Base-by-base conservation (phyloP, 176 grass and related monocot species). In the Elaeis guineensis region DNA sequence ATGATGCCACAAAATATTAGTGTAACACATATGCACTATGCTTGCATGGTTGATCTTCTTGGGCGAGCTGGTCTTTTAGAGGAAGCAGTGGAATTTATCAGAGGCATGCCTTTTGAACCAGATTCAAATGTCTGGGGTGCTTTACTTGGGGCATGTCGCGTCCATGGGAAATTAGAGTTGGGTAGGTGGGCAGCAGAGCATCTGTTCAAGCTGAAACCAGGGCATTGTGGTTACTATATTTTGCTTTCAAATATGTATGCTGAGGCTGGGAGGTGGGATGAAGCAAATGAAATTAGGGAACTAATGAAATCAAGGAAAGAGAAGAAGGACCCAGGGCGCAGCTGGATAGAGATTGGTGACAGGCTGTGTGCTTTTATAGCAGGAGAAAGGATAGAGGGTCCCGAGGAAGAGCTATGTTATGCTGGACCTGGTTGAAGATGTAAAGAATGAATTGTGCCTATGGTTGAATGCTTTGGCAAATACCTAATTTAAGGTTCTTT, bases 61-160 rank as follows among this genome's bases (percentile, higher is more conserved):
- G 86, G 92, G 5, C 72, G 92, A 79, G 69, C 87, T 57, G 92
- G 87, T 17, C 72, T 75, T n/a, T 55, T 96, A 23, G 57, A 22
- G 72, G 78, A 90, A 32, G 77, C 62, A 60, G 72, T 57, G 64
- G 75, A 90, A 48, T 54, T 96, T 44, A 82, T 96, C 28, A 82
- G 18, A 80, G 81, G 57, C 51, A 96, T 96, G 86, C 87, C 87
- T 66, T 90, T 90, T 9, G 19, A 25, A 64, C 72, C 92, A 49
- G 85, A 90, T 73, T 90, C 75, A 20, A 84, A 87, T 82, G 86
- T 90, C 1, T 96, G 92, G 92, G 87, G 92, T 49, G 83, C 92
- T 32, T 62, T 96, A 9, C 81, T 96, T 69, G 86, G 86, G 54
- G 84, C 86, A 35, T 90, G 83, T 73, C 81, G 87, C 52, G 80